Percentiles rank a stretch among this genome's conserved stretches.
phyloP scores from a whole-genome alignment of 2,329 filamentous ascomycete species.

The Simplicillium aogashimaense region DNA sequence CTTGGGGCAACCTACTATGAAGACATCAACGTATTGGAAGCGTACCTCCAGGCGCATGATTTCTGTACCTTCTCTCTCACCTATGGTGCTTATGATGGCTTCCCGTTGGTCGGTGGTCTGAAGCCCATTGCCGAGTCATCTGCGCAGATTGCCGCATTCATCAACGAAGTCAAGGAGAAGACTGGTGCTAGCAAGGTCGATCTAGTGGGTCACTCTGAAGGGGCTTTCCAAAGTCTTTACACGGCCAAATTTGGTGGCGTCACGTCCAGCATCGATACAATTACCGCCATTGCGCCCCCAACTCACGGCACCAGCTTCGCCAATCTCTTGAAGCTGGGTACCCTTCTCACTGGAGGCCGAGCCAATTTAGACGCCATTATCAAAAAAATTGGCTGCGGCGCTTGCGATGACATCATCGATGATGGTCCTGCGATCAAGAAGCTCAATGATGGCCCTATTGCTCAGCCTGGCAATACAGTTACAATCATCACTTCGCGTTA shows the following conservation, averaged over 20 bases:
- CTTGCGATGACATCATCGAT: slow-evolving; percentile 7
- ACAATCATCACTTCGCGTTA: slow-evolving; percentile 7
- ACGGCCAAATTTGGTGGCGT: slow-evolving; percentile 1
- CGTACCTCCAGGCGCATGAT: neutral
- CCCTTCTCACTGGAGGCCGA: neutral
- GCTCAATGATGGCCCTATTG: slow-evolving; percentile 10
- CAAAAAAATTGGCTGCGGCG: slow-evolving; percentile 5
- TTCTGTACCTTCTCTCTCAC: slow-evolving; percentile 4
- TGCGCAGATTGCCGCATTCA: slow-evolving; percentile 3
- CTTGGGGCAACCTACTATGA: slow-evolving; percentile 4
- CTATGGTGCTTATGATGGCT: slow-evolving; percentile 3
- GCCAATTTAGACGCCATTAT: neutral
- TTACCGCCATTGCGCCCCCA: neutral
- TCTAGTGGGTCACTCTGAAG: slow-evolving; percentile 7
- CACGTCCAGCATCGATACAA: neutral
- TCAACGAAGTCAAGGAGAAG: slow-evolving; percentile 4
- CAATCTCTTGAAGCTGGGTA: neutral
- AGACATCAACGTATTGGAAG: slow-evolving; percentile 3
- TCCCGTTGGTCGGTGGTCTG: slow-evolving; percentile 4
- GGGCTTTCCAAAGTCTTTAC: slow-evolving; percentile 5
- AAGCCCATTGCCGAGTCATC: slow-evolving; percentile 1
- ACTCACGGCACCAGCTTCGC: neutral
- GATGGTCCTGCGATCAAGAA: slow-evolving; percentile 3
- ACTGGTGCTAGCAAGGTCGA: slow-evolving; percentile 5
- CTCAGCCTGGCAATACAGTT: slow-evolving; percentile 6